Base-by-base conservation (phyloP, 2,329 filamentous ascomycete genomes). In the Xenosphaeropsis pyriputrescens region DNA sequence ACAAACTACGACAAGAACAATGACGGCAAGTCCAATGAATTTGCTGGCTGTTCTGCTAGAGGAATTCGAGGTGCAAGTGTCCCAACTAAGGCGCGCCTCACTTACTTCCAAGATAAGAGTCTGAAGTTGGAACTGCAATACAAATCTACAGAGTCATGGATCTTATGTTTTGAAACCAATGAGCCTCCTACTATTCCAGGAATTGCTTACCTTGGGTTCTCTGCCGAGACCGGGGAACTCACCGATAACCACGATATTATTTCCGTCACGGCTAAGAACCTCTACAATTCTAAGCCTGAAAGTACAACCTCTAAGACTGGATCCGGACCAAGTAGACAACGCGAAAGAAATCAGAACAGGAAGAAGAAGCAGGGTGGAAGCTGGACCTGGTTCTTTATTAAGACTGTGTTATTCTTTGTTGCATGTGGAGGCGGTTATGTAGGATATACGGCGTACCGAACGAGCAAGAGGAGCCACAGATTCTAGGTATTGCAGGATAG, bases 161-260 rank as follows among this genome's bases (percentile, higher is more conserved):
- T 77, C 44, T 66, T 78, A 41, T 98, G 91, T 70, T 98, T 98
- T 63, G 79, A 84, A 53, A 73, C 72, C 15, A 68, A 68, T 43
- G 62, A 75, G 43, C 73, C 73, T 26, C 80, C 82, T 22, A 78
- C 83, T 50, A 80, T 98, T 47, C 91, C 91, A 39, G 67, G 75
- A 41, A 76, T 82, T 35, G 70, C 75, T 29, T 85, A 85, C 57
- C 73, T 85, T 18, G 80, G 79, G 41, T 85, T 85, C 63, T 80
- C 74, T 50, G 81, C 85, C 40, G 89, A 96, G 67, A 96, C 91
- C 13, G 91, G 91, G 54, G 89, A 98, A 65, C 74, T 98, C 47
- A 85, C 79, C 60, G 91, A 98, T 64, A 94, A 94, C 68, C 89
- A 95, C 68, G 91, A 98, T 62, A 93, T 98, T 59, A 76, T 96